Evolutionary conservation across 2,329 filamentous ascomycete species (phyloP).

Genomic region (Fusarium pininemorale): DNA sequence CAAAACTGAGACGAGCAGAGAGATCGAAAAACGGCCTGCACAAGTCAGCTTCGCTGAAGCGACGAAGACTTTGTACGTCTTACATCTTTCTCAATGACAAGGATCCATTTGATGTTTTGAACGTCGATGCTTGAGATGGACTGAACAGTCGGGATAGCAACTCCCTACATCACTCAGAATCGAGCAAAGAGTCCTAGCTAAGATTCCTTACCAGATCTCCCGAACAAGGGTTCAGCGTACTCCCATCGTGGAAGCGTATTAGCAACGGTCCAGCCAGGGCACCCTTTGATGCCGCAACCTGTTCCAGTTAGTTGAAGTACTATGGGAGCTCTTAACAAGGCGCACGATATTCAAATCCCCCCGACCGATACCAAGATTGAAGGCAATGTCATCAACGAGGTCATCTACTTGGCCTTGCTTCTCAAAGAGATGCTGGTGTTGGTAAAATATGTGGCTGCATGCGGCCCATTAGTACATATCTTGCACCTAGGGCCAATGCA

Average conservation of each 20-base stretch:
- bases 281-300: constrained; percentile 80
- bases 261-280: constrained; percentile 68
- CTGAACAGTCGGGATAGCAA: constrained; percentile 65
- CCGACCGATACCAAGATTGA: constrained; percentile 71
- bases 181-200: background rate
- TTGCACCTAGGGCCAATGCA: background rate
- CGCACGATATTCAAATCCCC: constrained; percentile 75
- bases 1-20: constrained; percentile 68
- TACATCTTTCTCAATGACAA: constrained; percentile 84
- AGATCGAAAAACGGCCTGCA: constrained; percentile 77
- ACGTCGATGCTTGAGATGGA: constrained; percentile 62
- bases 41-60: constrained; percentile 21
- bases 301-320: constrained; percentile 9
- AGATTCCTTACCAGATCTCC: constrained; percentile 42
- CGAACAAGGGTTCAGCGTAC: constrained; percentile 45
- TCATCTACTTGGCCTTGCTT: constrained; percentile 74
- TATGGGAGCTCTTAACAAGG: background rate
- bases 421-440: constrained; percentile 75
- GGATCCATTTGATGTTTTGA: constrained; percentile 66
- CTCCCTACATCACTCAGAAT: constrained; percentile 57
- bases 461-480: background rate
- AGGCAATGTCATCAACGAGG: constrained; percentile 78
- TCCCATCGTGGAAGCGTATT: constrained; percentile 57
- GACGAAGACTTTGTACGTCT: background rate
- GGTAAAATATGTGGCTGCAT: constrained; percentile 80